These are phyloP conservation scores for Ogataea salicorniae DNA, from an alignment of 805 yeast species.

Conservation along the genomic window DNA sequence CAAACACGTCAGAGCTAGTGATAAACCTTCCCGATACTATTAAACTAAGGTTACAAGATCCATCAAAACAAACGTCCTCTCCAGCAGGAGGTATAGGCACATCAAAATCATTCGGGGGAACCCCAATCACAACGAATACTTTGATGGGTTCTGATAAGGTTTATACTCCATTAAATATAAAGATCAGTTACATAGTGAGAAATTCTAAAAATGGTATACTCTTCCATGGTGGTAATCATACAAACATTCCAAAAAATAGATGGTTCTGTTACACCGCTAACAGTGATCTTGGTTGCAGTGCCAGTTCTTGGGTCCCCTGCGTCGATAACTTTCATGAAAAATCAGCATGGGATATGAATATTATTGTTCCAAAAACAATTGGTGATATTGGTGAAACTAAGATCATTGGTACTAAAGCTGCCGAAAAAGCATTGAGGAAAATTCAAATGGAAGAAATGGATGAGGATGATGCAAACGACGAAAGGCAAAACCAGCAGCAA, in stretches of 20 bases:
- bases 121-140: conserved; percentile 31
- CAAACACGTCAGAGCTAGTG: conserved; percentile 58
- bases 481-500: conserved; percentile 4
- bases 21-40: conserved; percentile 63
- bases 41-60: conserved; percentile 54
- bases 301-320: conserved; percentile 98
- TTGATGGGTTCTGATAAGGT: conserved; percentile 37
- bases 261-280: conserved; percentile 91
- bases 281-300: conserved; percentile 68
- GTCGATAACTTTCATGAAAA: conserved; percentile 83
- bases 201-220: conserved; percentile 71
- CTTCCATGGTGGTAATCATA: conserved; percentile 59
- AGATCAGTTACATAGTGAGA: conserved; percentile 57
- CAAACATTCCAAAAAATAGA: conserved; percentile 37
- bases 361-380: conserved; percentile 78
- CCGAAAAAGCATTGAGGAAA: conserved; percentile 25
- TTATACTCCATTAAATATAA: conserved; percentile 70
- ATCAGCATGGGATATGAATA: conserved; percentile 86
- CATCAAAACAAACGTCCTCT: conserved; percentile 30
- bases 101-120: conserved; percentile 31
- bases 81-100: conserved; percentile 26
- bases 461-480: conserved; percentile 32
- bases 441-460: conserved; percentile 27
- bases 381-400: conserved; percentile 57
- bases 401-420: conserved; percentile 37